Evolutionary conservation across 2,329 filamentous ascomycete species (phyloP).

Genomic region (Pseudogymnoascus pannorum): DNA sequence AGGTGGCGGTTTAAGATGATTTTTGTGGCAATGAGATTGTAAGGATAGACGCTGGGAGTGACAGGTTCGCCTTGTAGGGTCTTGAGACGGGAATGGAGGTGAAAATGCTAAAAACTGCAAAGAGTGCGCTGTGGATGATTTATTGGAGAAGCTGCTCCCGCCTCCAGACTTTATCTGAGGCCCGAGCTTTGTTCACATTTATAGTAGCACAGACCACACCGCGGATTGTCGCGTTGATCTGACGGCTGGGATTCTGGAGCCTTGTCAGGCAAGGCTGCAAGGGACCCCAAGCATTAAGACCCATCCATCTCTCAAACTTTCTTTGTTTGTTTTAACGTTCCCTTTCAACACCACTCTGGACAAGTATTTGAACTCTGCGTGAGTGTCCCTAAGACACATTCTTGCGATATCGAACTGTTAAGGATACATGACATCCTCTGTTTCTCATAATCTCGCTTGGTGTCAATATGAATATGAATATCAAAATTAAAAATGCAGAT

Average conservation of each 20-base stretch:
- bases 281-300: background rate
- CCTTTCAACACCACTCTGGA: background rate
- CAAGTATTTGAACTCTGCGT: background rate
- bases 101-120: background rate
- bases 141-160: conserved; percentile 5
- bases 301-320: background rate
- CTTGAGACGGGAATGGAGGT: background rate
- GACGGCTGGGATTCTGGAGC: background rate
- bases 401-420: background rate
- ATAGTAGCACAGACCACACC: too few species aligned
- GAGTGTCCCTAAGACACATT: background rate
- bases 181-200: background rate
- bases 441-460: background rate
- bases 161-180: conserved; percentile 5
- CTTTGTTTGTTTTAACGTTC: background rate
- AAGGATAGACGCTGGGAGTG: background rate
- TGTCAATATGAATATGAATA: background rate
- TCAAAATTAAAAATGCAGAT: background rate
- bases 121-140: background rate
- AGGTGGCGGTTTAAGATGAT: background rate
- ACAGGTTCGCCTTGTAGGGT: background rate
- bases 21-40: background rate
- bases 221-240: background rate
- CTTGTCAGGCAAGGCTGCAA: conserved; percentile 3
- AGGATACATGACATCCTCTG: background rate